Evolutionary conservation across 305 asterid species (phyloP), one percentile per base, ranked within the genome.

Genomic region (Monarda citriodora): DNA sequence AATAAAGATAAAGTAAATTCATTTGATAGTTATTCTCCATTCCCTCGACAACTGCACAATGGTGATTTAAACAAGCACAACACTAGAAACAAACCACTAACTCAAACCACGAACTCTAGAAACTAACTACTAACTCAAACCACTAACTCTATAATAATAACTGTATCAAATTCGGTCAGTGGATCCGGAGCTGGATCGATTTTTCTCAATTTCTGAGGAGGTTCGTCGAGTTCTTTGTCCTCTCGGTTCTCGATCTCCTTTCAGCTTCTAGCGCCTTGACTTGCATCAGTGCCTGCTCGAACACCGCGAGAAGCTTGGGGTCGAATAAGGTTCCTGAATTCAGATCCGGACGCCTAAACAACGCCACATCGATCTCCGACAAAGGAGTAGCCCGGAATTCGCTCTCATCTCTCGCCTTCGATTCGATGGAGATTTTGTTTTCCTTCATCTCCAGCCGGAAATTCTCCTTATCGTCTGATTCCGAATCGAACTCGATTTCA

Each of bases 231-330:
- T 7, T 68, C 70, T 25, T 56, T 79, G 48, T 67, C 75, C 3
- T 67, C 70, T 67, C 70, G 9, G 55, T 58, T 67, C 76, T 74
- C 1, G 69, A 69, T 63, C 80, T 76, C 56, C 86, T 53, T 67
- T 77, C 94, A 3, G 81, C 80, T 56, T 85, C 96, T 48, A 69
- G 65, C 2, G 85, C 84, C 82, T 77, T 86, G 45, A 77, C 80
- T 49, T 80, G 92, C 78, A 61, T 37, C 1, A 93, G 95, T 16
- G 95, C 95, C 65, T 79, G 88, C 80, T 86, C 79, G 62, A 90
- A 93, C 7, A 88, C 92, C 26, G 81, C 89, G 8, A 93, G 86
- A 44, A 94, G 95, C 41, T 81, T 79, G 1, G 96, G 92, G 54
- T 90, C 95, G 60, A 90, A 94, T 42, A 94, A 96, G 49, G 84